A percentile compares a stretch with the other conserved stretches of the same genome.
Evolutionary conservation across 2,329 filamentous ascomycete genomes (phyloP).

Genomic region (Calonectria pteridis): DNA sequence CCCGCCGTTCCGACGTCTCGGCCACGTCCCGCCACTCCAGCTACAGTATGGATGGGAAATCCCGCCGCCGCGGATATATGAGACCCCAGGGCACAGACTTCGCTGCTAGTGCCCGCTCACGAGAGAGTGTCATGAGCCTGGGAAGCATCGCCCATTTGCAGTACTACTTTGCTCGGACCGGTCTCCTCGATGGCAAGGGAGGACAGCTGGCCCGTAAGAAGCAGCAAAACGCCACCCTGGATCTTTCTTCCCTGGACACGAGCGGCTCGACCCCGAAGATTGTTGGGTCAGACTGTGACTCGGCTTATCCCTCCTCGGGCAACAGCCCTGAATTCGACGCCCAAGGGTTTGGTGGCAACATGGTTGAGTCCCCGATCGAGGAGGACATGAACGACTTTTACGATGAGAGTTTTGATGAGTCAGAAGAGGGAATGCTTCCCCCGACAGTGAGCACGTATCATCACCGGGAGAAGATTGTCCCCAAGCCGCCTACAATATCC

Average conservation of each 20-base stretch:
- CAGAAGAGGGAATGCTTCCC: constrained; percentile 86
- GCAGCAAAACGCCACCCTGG: constrained; percentile 69
- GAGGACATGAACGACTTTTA: constrained; percentile 62
- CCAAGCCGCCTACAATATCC: constrained; percentile 85
- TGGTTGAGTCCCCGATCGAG: constrained; percentile 63
- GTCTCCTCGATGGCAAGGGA: constrained; percentile 92
- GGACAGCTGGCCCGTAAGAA: constrained; percentile 84
- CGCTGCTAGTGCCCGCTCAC: constrained; percentile 87
- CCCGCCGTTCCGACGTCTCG: constrained; percentile 58
- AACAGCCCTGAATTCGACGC: constrained; percentile 68
- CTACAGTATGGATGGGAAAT: constrained; percentile 55
- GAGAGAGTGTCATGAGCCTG: constrained; percentile 95
- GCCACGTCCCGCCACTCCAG: constrained; percentile 60
- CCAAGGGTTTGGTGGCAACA: constrained; percentile 52
- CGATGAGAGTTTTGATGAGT: constrained; percentile 71
- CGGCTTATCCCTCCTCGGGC: constrained; percentile 70
- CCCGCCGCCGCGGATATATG: constrained; percentile 83
- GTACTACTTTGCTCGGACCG: constrained; percentile 97
- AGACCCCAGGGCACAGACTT: constrained; percentile 90
- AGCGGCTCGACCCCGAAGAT: constrained; percentile 51
- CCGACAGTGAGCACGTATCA: constrained; percentile 97
- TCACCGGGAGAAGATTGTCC: constrained; percentile 82
- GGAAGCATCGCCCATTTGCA: constrained; percentile 98
- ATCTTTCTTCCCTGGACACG: constrained; percentile 65
- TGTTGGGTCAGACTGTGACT: constrained; percentile 65